phyloP scores from a whole-genome alignment of 306 rosid genomes.

The Cucumis cinereus region DNA sequence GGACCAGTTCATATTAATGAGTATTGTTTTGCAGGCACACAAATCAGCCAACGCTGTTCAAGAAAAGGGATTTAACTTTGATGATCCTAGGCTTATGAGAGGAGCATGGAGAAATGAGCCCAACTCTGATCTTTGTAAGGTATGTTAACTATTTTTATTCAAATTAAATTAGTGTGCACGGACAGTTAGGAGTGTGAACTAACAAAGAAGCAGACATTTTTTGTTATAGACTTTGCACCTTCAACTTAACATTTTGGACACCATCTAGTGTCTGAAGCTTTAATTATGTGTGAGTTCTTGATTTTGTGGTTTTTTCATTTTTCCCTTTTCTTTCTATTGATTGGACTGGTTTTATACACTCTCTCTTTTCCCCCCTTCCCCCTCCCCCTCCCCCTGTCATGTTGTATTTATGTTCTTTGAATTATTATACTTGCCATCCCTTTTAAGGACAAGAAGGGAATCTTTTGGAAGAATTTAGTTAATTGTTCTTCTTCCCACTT shows the following conservation, averaged over 20 bases:
- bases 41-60: slow-evolving; percentile 36
- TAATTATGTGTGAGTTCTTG: not conserved
- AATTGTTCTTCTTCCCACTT: too few relatives aligned
- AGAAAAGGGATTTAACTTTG: slow-evolving; percentile 91
- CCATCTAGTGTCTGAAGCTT: not conserved
- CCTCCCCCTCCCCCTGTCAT: not conserved
- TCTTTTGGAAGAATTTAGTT: not conserved
- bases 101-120: slow-evolving; percentile 99
- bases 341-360: not conserved
- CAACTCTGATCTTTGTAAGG: slow-evolving; percentile 82
- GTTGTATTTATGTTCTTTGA: not conserved
- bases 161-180: not conserved
- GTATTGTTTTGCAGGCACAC: slow-evolving; percentile 26
- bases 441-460: not conserved
- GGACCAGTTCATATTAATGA: not conserved
- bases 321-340: not conserved
- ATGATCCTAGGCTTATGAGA: slow-evolving; percentile 73
- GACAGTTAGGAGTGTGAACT: not conserved
- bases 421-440: not conserved
- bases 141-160: slow-evolving; percentile 13
- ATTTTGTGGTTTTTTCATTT: not conserved
- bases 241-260: not conserved
- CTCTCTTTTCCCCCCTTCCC: not conserved
- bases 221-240: not conserved
- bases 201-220: not conserved